Conservation (phyloP, 2,329 filamentous ascomycete species). For the Acephala macrosclerotiorum region DNA sequence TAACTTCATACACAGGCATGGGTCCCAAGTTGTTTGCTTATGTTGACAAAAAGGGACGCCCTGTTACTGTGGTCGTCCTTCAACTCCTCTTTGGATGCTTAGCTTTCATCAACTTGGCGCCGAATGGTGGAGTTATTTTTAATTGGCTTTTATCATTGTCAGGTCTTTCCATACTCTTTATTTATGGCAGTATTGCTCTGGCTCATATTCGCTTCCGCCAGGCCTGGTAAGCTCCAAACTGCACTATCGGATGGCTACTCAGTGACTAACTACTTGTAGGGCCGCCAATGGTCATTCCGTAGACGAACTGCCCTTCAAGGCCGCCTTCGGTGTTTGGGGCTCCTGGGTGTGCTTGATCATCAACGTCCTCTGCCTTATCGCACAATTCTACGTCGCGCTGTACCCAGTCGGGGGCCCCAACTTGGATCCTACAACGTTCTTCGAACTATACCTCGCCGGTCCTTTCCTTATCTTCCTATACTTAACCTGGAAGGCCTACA, state of each 20-base stretch:
- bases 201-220: slow-evolving; percentile 71
- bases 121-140: slow-evolving; percentile 54
- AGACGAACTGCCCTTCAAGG: slow-evolving; percentile 68
- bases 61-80: slow-evolving; percentile 54
- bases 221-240: slow-evolving; percentile 53
- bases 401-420: slow-evolving; percentile 53
- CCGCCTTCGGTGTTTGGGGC: slow-evolving; percentile 63
- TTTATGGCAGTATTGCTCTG: slow-evolving; percentile 68
- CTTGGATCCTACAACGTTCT: slow-evolving; percentile 58
- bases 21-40: slow-evolving; percentile 62
- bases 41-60: slow-evolving; percentile 62
- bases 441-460: slow-evolving; percentile 61
- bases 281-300: slow-evolving; percentile 58
- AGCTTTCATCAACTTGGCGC: slow-evolving; percentile 54
- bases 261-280: slow-evolving; percentile 9
- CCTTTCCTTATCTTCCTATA: slow-evolving; percentile 53
- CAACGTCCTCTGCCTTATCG: slow-evolving; percentile 49
- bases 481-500: slow-evolving; percentile 57
- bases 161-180: slow-evolving; percentile 66
- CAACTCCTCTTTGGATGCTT: slow-evolving; percentile 58
- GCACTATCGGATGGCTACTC: not conserved
- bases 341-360: slow-evolving; percentile 66
- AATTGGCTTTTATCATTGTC: slow-evolving; percentile 69
- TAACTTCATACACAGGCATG: slow-evolving; percentile 41
- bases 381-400: slow-evolving; percentile 48